Percentiles rank a stretch among this genome's conserved stretches.
phyloP scores from a whole-genome alignment of 345 rosid species.

The Gossypium ekmanianum region DNA sequence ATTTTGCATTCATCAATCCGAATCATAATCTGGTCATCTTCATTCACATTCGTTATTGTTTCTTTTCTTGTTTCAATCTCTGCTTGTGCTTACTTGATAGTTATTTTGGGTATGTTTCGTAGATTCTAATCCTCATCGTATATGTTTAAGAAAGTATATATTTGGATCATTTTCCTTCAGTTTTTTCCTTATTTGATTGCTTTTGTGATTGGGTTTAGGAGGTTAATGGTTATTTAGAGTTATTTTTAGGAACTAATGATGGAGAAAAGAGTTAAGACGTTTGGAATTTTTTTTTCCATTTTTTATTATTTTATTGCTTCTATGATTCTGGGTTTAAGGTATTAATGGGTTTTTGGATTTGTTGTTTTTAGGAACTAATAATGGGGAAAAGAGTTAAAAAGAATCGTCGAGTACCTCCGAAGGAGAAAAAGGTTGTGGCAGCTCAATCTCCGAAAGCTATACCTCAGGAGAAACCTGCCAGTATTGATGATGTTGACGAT shows the following conservation, averaged over 20 bases:
- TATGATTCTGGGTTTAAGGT: slow-evolving; percentile 14
- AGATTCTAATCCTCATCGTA: neutral
- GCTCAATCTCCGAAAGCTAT: slow-evolving; percentile 33
- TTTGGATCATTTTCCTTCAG: neutral
- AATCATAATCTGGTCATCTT: slow-evolving; percentile 26
- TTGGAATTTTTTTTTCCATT: neutral
- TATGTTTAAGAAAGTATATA: neutral
- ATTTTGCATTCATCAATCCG: slow-evolving; percentile 12
- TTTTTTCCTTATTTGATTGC: neutral
- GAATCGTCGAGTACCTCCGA: slow-evolving; percentile 54
- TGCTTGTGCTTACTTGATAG: slow-evolving; percentile 7
- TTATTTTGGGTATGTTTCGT: neutral
- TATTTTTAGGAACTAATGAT: neutral
- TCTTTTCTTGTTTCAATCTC: neutral
- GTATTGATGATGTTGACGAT: slow-evolving; percentile 29
- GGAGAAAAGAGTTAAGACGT: neutral
- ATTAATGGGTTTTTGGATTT: slow-evolving; percentile 23
- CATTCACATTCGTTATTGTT: neutral
- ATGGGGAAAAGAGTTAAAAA: slow-evolving; percentile 93
- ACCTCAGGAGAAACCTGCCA: slow-evolving; percentile 32
- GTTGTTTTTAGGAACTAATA: slow-evolving; percentile 29
- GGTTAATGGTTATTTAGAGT: neutral
- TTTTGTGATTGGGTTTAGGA: neutral
- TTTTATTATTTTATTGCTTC: neutral
- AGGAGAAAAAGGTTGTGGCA: slow-evolving; percentile 40